Conservation (phyloP, 176 grass and related monocot species). For the Tillandsia leiboldiana region DNA sequence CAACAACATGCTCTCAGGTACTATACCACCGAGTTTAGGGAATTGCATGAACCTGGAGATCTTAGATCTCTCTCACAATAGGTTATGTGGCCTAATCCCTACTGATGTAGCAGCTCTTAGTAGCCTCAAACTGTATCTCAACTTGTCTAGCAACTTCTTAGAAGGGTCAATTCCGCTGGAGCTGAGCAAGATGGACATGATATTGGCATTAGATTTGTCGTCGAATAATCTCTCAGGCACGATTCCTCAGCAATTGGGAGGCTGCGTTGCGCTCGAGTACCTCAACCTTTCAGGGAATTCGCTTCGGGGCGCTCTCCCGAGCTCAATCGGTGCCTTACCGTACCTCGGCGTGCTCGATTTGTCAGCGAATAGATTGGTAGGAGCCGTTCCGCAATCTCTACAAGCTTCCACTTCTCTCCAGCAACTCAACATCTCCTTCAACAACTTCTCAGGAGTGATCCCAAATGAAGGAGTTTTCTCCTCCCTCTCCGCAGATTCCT, state of each 20-base stretch:
- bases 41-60: constrained; percentile 36
- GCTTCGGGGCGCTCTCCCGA: constrained; percentile 42
- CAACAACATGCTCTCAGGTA: constrained; percentile 28
- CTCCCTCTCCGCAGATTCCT: constrained; percentile 40
- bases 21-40: constrained; percentile 33
- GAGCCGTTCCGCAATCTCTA: constrained; percentile 39
- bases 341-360: constrained; percentile 74
- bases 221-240: constrained; percentile 50
- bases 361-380: constrained; percentile 45
- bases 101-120: constrained; percentile 35
- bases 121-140: constrained; percentile 50
- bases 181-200: constrained; percentile 66
- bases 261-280: constrained; percentile 69
- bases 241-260: constrained; percentile 58
- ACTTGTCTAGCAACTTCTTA: constrained; percentile 53
- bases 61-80: constrained; percentile 71
- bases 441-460: constrained; percentile 63
- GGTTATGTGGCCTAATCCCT: constrained; percentile 44
- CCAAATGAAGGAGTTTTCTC: constrained; percentile 39
- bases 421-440: constrained; percentile 63
- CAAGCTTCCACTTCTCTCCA: constrained; percentile 29
- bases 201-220: constrained; percentile 73
- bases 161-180: constrained; percentile 56
- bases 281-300: constrained; percentile 65
- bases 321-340: constrained; percentile 46